phyloP scores from a whole-genome alignment of 305 asterid genomes.

The Lippia alba region DNA sequence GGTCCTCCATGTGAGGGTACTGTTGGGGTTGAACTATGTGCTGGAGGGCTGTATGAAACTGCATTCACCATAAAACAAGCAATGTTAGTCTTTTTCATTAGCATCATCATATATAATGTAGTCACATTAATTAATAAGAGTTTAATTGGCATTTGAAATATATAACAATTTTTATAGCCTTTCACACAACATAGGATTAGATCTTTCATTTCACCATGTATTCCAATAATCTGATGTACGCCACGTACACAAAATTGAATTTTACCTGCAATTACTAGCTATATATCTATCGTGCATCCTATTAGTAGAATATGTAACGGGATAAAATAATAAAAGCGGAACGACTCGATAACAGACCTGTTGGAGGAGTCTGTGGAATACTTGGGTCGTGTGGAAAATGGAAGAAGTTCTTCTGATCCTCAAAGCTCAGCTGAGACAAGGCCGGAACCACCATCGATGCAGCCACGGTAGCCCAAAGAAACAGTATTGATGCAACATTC shows the following conservation, averaged over 20 bases:
- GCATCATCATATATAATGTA: background rate
- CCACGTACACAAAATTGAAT: too few species aligned
- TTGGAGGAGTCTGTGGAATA: conserved; percentile 39
- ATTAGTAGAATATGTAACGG: too few species aligned
- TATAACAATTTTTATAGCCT: too few species aligned
- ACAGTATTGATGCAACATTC: conserved; percentile 27
- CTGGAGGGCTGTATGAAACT: conserved; percentile 52
- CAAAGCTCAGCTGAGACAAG: conserved; percentile 39
- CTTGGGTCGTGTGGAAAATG: conserved; percentile 50
- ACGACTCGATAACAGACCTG: conserved; percentile 31
- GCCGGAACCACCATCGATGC: conserved; percentile 49
- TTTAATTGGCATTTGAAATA: background rate
- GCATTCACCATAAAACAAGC: conserved; percentile 9
- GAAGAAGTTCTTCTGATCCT: conserved; percentile 70
- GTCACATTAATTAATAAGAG: too few species aligned
- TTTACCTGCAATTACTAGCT: too few species aligned
- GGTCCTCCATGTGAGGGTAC: conserved; percentile 39
- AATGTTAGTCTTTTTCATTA: conserved; percentile 5
- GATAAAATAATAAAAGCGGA: too few species aligned
- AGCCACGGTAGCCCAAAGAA: conserved; percentile 51
- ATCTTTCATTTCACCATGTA: too few species aligned
- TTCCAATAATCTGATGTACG: too few species aligned
- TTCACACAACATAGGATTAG: too few species aligned
- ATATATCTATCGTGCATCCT: too few species aligned
- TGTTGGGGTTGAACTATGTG: conserved; percentile 43